A percentile compares a stretch with the other conserved stretches of the same genome.
Conservation (phyloP, 495 filamentous ascomycete genomes). For the Penicillium ucsense region DNA sequence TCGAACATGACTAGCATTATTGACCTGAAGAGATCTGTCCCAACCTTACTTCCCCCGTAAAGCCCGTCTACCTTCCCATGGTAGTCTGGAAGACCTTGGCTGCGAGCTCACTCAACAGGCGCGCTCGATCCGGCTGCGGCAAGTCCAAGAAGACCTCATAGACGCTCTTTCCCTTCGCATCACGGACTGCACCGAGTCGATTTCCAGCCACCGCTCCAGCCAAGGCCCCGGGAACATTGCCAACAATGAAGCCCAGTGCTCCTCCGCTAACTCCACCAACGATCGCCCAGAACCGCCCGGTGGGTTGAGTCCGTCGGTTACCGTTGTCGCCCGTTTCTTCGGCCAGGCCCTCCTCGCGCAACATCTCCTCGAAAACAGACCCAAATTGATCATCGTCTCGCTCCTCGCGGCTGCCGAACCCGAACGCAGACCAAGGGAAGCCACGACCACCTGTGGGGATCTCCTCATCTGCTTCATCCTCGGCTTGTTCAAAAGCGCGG, state of each 20-base stretch:
- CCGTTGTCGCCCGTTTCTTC: conserved; percentile 35
- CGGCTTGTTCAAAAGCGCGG: conserved; percentile 42
- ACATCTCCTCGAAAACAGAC: conserved; percentile 93
- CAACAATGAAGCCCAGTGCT: conserved; percentile 89
- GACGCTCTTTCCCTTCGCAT: conserved; percentile 89
- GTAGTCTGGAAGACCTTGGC: conserved; percentile 54
- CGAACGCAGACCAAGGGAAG: conserved; percentile 56
- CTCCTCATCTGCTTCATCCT: conserved; percentile 50
- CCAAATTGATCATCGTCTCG: conserved; percentile 73
- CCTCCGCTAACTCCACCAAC: conserved; percentile 81
- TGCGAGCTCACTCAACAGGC: conserved; percentile 65
- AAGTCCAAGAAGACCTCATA: conserved; percentile 82
- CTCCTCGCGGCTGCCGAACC: conserved; percentile 43
- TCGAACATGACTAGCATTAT: too few species aligned
- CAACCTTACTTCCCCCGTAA: background rate
- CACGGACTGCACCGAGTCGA: conserved; percentile 74
- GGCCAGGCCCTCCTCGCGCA: conserved; percentile 83
- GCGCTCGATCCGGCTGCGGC: conserved; percentile 67
- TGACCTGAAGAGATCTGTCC: background rate
- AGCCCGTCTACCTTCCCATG: conserved; percentile 20
- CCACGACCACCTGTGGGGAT: conserved; percentile 41
- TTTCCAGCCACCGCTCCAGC: conserved; percentile 93
- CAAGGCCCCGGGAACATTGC: conserved; percentile 77
- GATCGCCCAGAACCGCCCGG: conserved; percentile 73
- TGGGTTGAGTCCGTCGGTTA: conserved; percentile 35